phyloP scores from a whole-genome alignment of 2,329 filamentous ascomycete species.

The Chaetomium olivaceum region DNA sequence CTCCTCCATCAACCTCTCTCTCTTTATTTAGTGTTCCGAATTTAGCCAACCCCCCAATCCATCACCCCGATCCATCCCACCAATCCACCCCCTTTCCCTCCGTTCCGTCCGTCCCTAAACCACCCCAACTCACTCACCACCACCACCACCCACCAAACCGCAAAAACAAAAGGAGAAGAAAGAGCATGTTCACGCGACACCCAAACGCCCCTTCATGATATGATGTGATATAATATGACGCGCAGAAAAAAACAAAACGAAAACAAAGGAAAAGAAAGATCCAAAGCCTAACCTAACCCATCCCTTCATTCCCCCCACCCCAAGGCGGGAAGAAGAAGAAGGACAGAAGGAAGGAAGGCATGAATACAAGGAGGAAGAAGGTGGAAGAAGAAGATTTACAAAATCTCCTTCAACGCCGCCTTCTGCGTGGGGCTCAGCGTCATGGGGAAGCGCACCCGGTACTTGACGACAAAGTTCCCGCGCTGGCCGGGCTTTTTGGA shows the following conservation, averaged over 20 bases:
- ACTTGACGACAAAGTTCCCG: constrained; percentile 84
- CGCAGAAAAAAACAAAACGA: background rate
- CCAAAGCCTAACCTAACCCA: background rate
- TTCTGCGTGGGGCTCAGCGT: constrained; percentile 77
- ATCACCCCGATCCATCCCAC: too few relatives aligned
- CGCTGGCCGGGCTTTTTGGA: constrained; percentile 83
- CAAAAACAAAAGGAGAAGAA: background rate
- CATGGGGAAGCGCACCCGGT: constrained; percentile 90
- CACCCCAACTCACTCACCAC: background rate
- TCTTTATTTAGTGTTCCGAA: background rate
- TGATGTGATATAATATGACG: constrained; percentile 6
- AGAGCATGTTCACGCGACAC: background rate
- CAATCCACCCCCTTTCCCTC: background rate
- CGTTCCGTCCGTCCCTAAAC: background rate
- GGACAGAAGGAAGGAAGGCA: too few relatives aligned
- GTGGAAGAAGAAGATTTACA: background rate
- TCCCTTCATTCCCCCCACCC: too few relatives aligned
- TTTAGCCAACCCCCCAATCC: background rate
- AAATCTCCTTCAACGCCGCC: constrained; percentile 72
- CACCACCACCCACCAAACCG: background rate
- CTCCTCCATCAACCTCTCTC: background rate
- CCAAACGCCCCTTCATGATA: constrained; percentile 13
- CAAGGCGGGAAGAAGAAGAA: background rate
- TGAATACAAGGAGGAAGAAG: too few relatives aligned
- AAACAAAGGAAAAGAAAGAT: background rate